Base-by-base conservation (phyloP, 2,329 filamentous ascomycete genomes). In the Hymenoscyphus scutula region DNA sequence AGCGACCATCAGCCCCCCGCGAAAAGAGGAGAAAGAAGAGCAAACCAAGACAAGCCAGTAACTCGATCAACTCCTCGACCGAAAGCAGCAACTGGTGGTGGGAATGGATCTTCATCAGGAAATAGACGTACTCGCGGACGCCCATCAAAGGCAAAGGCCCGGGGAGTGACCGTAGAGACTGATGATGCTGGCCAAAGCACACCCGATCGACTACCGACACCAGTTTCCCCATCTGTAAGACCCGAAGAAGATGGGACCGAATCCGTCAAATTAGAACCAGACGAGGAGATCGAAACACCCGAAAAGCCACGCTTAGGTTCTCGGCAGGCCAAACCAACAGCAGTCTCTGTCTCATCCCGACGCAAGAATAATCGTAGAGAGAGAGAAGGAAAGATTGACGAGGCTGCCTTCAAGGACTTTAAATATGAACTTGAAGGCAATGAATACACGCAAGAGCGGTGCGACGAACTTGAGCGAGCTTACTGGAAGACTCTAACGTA, bases 401-500 rank as follows among this genome's bases (percentile, higher is more conserved):
- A 98, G 76, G 89, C 89, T 65, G 90, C 91, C 0, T 99, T 97
- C 78, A 89, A 90, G 71, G 85, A 89, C 68, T 99, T 96, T 74
- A 90, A 98, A 74, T 98, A 98, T 74, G 87, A 86, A 56, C 89
- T 97, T 77, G 88, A 94, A 55, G 82, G 85, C 68, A 90, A 93
- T 5, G 92, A 98, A 60, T 99, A 90, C 74, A 96, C 92, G 0
- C 84, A 89, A 0, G 94, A 98, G 75, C 85, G 96, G 64, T 98
- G 95, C 74, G 92, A 96, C 69, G 95, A 99, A 74, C 83, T 99
- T 5, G 95, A 99, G 76, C 89, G 91, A 59, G 89, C 89, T 53
- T 99, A 99, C 78, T 99, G 95, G 95, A 97, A 96, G 77, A 97
- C 92, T 0, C 82, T 99, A 65, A 97, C 93, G 25, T 99, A 96